Evolutionary conservation across 1,139 yeast species (phyloP), one percentile per base, ranked within the genome.

Genomic region (Candida sp.): DNA sequence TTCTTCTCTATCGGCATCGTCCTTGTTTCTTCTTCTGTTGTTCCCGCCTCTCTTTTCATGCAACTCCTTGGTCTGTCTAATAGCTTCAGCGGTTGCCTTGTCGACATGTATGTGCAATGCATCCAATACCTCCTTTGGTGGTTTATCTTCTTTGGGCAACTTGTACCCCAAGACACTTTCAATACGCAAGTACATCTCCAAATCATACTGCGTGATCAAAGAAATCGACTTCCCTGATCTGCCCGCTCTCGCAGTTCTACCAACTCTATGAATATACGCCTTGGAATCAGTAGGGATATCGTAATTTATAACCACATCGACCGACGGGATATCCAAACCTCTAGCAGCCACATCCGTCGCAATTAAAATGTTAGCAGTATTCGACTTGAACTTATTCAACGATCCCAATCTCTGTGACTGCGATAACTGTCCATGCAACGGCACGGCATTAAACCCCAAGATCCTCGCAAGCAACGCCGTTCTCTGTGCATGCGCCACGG

Each of bases 291-390:
- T 94, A 11, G 99, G 99, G 32, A 94, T 92, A 66, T 93, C 97
- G 66, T 91, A 94, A 69, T 94, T 94, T 54, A 94, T 80, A 46
- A 94, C 99, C 49, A 90, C 79, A 68, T 94, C 99, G 41, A 94
- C 99, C 27, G 88, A 80, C 5, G 99, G 99, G 55, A 94, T 94
- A 80, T 94, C 99, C 58, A 94, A 81, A 53, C 99, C 99, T 73
- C 99, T 85, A 2, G 99, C 97, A 8, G 98, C 99, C 42, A 94
- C 99, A 72, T 94, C 98, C 0, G 99, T 94, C 8, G 99, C 99
- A 6, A 94, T 92, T 48, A 94, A 75, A 51, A 96, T 92, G 54
- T 84, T 83, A 58, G 92, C 83, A 44, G 83, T 81, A 4, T 98
- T 97, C 1, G 96, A 80, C 65, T 93, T 91, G 78, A 94, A 94